Evolutionary conservation across 163 green algal species (phyloP).

Genomic region (Volvox carteri): DNA sequence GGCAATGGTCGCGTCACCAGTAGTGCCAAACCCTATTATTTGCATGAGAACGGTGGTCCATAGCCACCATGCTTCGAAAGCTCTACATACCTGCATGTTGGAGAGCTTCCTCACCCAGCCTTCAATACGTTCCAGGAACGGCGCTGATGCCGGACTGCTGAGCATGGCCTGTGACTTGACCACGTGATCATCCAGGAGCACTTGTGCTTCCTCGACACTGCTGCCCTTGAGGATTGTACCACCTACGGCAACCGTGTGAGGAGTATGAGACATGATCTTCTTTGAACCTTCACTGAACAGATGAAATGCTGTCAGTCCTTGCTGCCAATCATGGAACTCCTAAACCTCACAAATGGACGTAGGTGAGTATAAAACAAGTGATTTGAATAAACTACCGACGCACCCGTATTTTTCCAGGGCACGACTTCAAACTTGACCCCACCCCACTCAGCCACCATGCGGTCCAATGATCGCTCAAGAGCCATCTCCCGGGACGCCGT

Average conservation of each 20-base stretch:
- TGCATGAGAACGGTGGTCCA: no score
- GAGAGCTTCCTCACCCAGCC: constrained; percentile 79
- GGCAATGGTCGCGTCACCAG: no score
- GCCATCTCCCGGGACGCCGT: constrained; percentile 72
- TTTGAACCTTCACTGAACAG: no score
- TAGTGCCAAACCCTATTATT: no score
- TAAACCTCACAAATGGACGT: no score
- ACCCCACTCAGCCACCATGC: constrained; percentile 72
- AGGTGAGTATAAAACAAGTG: no score
- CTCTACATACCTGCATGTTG: constrained; percentile 61
- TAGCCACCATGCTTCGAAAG: no score
- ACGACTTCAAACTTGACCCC: constrained; percentile 71
- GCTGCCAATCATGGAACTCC: no score
- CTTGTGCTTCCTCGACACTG: constrained; percentile 72
- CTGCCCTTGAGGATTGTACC: constrained; percentile 75
- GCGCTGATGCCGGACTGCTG: constrained; percentile 74
- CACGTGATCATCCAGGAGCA: constrained; percentile 86
- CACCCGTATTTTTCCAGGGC: constrained; percentile 79
- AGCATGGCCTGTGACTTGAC: constrained; percentile 82
- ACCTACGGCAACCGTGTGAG: no score
- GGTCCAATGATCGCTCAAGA: constrained; percentile 73
- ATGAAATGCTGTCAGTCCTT: no score
- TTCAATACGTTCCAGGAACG: constrained; percentile 80
- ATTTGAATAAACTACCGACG: no score
- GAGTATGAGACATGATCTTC: no score